A percentile compares a stretch with the other conserved stretches of the same genome.
phyloP scores from a whole-genome alignment of 371 early-diverging fungal species.

The Synchytrium microbalum region DNA sequence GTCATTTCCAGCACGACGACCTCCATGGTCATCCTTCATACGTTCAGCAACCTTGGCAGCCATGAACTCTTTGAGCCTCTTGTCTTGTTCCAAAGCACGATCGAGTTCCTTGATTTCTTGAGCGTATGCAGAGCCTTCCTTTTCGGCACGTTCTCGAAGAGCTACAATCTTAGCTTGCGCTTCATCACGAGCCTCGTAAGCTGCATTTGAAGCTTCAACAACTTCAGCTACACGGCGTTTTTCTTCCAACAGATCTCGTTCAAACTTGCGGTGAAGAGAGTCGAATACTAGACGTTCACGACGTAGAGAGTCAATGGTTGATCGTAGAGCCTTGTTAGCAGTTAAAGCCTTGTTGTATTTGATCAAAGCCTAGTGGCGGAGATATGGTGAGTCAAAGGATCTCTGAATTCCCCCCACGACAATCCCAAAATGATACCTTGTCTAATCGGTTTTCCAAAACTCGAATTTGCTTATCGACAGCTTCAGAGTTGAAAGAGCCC shows the following conservation, averaged over 20 bases:
- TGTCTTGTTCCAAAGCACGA: conserved; percentile 46
- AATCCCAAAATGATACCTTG: conserved; percentile 23
- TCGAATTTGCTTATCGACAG: conserved; percentile 44
- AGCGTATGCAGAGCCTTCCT: conserved; percentile 48
- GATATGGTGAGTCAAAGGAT: background rate
- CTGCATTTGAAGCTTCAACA: conserved; percentile 46
- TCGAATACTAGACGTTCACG: conserved; percentile 50
- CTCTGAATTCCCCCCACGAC: background rate
- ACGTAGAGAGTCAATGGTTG: conserved; percentile 41
- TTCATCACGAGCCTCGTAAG: conserved; percentile 52
- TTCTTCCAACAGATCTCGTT: conserved; percentile 42
- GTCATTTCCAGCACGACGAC: conserved; percentile 14
- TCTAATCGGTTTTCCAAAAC: conserved; percentile 49
- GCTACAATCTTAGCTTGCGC: conserved; percentile 47
- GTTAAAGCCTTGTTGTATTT: conserved; percentile 50
- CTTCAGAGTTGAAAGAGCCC: conserved; percentile 32
- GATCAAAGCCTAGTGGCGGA: conserved; percentile 32
- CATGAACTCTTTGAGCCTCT: conserved; percentile 47
- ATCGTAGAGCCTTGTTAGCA: conserved; percentile 41
- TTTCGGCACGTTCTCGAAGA: conserved; percentile 47
- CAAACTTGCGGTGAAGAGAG: conserved; percentile 45
- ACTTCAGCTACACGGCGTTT: conserved; percentile 51
- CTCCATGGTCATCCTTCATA: conserved; percentile 13
- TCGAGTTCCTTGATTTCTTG: conserved; percentile 54
- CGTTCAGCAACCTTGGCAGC: conserved; percentile 45